Conservation (phyloP, 169 alveolate species). For the Neospora caninum region DNA sequence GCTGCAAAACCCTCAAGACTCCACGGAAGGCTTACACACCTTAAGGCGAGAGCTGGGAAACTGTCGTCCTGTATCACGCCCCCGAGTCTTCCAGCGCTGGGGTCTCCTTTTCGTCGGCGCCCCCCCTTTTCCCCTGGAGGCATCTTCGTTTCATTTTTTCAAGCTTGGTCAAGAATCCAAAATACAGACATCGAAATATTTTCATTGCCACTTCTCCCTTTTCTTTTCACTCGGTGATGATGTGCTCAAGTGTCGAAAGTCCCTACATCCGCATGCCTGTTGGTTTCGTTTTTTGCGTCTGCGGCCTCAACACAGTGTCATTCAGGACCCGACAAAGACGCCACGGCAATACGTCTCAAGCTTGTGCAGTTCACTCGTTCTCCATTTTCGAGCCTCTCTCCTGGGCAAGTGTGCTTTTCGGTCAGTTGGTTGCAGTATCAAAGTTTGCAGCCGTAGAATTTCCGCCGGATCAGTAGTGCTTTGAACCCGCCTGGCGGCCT, state of each 20-base stretch:
- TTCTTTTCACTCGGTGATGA: neutral
- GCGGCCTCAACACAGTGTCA: neutral
- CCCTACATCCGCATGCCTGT: neutral
- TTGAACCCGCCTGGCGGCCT: too few species aligned
- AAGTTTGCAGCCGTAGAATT: too few species aligned
- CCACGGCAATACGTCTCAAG: neutral
- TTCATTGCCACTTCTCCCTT: neutral
- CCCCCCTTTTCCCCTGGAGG: neutral
- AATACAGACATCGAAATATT: neutral
- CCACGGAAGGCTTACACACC: neutral
- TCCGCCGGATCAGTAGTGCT: too few species aligned
- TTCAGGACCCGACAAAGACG: neutral
- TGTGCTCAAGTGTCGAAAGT: neutral
- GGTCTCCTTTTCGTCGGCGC: conserved; percentile 5
- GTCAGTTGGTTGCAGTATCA: too few species aligned
- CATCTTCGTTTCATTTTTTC: neutral
- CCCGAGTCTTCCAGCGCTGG: neutral
- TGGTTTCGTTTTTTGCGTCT: neutral
- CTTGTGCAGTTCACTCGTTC: neutral
- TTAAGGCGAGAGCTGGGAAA: neutral
- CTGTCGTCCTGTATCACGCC: neutral
- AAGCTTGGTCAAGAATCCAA: too few species aligned
- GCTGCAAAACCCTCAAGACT: neutral
- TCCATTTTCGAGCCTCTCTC: too few species aligned
- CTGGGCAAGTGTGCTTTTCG: too few species aligned